Percentiles rank a stretch among this genome's conserved stretches.
phyloP scores from a whole-genome alignment of 768 basidiomycete genomes.

The Pisolithus microcarpus region DNA sequence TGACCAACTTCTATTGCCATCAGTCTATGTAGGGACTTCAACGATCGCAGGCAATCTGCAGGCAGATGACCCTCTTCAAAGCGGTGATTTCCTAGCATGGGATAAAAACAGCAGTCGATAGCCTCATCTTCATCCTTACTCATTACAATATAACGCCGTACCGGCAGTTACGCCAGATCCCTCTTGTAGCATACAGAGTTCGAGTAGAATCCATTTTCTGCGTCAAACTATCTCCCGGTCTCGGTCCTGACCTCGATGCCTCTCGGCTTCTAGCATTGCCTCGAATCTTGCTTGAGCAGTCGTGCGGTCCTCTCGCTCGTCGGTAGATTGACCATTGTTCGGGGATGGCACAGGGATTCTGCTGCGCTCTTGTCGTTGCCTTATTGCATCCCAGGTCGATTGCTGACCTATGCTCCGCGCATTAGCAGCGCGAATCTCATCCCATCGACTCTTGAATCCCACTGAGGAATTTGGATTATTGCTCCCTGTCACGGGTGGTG shows the following conservation, averaged over 20 bases:
- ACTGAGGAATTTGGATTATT: not conserved
- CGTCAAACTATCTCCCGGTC: conserved; percentile 6
- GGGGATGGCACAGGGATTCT: conserved; percentile 11
- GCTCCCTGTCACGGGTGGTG: not conserved
- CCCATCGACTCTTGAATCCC: conserved; percentile 44
- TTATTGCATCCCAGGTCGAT: conserved; percentile 64
- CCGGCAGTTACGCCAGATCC: conserved; percentile 11
- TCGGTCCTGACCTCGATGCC: conserved; percentile 29
- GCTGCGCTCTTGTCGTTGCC: conserved; percentile 46
- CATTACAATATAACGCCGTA: not conserved
- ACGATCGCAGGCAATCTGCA: not conserved
- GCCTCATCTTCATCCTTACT: not conserved
- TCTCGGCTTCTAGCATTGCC: conserved; percentile 51
- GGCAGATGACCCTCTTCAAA: not conserved
- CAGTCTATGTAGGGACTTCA: not conserved
- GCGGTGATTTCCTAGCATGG: not conserved
- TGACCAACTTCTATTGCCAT: not conserved
- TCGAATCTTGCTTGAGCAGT: conserved; percentile 52
- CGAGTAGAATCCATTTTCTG: not conserved
- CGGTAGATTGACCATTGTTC: conserved; percentile 1
- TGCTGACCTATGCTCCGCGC: conserved; percentile 29
- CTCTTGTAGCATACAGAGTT: conserved; percentile 9
- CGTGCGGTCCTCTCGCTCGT: conserved; percentile 29
- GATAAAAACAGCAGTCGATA: not conserved
- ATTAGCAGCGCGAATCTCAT: conserved; percentile 56